These are phyloP conservation scores for Tripidium arundinaceum DNA, from an alignment of 202 grass and related monocot species.

Conservation along the genomic window DNA sequence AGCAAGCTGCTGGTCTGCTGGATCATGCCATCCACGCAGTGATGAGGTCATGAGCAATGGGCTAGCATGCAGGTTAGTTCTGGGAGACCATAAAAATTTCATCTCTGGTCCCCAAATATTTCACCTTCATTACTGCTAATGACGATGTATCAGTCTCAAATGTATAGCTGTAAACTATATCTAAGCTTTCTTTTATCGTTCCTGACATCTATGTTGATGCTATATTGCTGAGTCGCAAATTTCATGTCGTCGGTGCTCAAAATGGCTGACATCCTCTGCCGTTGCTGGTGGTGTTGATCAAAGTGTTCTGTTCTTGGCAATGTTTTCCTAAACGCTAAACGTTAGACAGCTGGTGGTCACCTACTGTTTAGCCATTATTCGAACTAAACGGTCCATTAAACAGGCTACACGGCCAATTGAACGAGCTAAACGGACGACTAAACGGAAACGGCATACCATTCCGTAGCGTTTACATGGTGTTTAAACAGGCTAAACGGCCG, in stretches of 20 bases:
- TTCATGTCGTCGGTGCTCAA: background rate
- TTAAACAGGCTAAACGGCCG: no score
- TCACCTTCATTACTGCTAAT: background rate
- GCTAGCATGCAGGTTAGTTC: background rate
- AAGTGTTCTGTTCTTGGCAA: no score
- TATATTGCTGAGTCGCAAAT: background rate
- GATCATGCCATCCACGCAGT: constrained; percentile 19
- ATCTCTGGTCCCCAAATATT: background rate
- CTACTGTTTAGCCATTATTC: no score
- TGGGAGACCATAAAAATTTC: background rate
- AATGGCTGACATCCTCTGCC: background rate
- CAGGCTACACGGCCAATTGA: no score
- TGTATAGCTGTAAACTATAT: background rate
- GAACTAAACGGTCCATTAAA: no score
- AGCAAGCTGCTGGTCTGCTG: background rate
- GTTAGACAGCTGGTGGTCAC: no score
- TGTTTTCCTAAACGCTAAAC: no score
- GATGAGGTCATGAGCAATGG: background rate
- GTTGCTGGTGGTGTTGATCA: no score
- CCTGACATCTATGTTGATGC: background rate
- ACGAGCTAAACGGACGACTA: no score
- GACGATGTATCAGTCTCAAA: background rate
- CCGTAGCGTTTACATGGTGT: no score
- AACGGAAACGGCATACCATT: no score
- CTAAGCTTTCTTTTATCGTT: background rate